These are phyloP conservation scores for Paecilomyces formosus DNA, from an alignment of 2,329 filamentous ascomycete species.

Conservation along the genomic window DNA sequence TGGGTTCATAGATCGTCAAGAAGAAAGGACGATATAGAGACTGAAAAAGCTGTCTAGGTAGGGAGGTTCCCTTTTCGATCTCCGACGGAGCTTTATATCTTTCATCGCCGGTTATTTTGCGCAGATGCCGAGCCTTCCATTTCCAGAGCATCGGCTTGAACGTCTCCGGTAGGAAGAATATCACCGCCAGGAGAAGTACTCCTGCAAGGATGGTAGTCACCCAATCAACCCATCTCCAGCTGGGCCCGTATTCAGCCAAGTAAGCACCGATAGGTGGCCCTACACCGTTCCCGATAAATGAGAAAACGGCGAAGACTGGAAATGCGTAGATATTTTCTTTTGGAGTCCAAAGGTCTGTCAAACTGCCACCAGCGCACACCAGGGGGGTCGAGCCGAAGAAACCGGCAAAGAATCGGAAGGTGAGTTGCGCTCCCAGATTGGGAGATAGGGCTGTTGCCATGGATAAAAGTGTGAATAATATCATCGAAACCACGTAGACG, in stretches of 20 bases:
- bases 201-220: too few relatives aligned
- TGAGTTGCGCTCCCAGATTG: background rate
- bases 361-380: slow-evolving; percentile 35
- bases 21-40: background rate
- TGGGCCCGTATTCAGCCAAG: slow-evolving; percentile 31
- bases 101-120: too few relatives aligned
- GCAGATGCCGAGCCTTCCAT: too few relatives aligned
- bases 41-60: slow-evolving; percentile 18
- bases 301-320: slow-evolving; percentile 40
- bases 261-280: slow-evolving; percentile 37
- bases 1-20: background rate
- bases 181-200: too few relatives aligned
- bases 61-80: too few relatives aligned
- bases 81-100: too few relatives aligned
- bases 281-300: slow-evolving; percentile 19
- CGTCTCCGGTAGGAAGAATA: too few relatives aligned
- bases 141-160: too few relatives aligned
- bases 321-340: slow-evolving; percentile 37
- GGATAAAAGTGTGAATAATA: too few relatives aligned
- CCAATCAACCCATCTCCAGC: slow-evolving; percentile 31
- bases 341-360: slow-evolving; percentile 22
- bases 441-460: slow-evolving; percentile 1
- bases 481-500: too few relatives aligned
- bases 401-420: slow-evolving; percentile 2
- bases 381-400: slow-evolving; percentile 36